These are phyloP conservation scores for Pezicula neosporulosa DNA, from an alignment of 2,329 filamentous ascomycete genomes.

Conservation along the genomic window DNA sequence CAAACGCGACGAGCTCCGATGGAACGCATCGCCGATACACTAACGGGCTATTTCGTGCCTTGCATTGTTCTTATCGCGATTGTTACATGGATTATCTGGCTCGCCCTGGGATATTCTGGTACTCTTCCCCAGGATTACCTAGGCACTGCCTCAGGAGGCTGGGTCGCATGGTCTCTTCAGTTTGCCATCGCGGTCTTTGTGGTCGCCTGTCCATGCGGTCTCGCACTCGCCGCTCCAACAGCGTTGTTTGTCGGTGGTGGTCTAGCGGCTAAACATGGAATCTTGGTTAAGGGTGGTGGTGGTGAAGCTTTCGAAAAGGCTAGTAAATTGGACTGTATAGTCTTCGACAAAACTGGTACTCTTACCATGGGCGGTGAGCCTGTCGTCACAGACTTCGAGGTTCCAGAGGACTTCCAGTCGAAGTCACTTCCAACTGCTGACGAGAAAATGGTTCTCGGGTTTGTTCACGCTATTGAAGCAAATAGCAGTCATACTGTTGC, in stretches of 20 bases:
- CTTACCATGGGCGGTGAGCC: conserved; percentile 63
- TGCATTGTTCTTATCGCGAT: conserved; percentile 67
- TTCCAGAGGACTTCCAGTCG: conserved; percentile 1
- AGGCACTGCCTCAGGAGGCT: conserved; percentile 53
- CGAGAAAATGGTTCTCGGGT: conserved; percentile 40
- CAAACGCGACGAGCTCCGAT: conserved; percentile 74
- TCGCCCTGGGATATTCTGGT: conserved; percentile 58
- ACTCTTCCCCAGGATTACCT: conserved; percentile 54
- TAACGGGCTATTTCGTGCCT: conserved; percentile 77
- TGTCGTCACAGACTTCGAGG: conserved; percentile 45
- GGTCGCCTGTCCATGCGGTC: conserved; percentile 58
- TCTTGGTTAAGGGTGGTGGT: conserved; percentile 55
- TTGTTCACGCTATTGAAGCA: conserved; percentile 61
- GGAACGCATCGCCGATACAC: conserved; percentile 67
- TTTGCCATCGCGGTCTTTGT: conserved; percentile 67
- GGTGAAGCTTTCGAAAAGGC: conserved; percentile 59
- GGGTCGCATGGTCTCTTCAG: conserved; percentile 71
- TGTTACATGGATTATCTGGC: conserved; percentile 69
- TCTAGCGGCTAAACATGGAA: conserved; percentile 52
- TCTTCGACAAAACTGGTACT: conserved; percentile 61
- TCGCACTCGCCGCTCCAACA: conserved; percentile 56
- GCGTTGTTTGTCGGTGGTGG: conserved; percentile 57
- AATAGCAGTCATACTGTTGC: conserved; percentile 74
- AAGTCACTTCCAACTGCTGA: conserved; percentile 6
- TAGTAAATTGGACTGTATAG: conserved; percentile 48